Evolutionary conservation across 2,329 filamentous ascomycete species (phyloP).

Genomic region (Colletotrichum filicis): DNA sequence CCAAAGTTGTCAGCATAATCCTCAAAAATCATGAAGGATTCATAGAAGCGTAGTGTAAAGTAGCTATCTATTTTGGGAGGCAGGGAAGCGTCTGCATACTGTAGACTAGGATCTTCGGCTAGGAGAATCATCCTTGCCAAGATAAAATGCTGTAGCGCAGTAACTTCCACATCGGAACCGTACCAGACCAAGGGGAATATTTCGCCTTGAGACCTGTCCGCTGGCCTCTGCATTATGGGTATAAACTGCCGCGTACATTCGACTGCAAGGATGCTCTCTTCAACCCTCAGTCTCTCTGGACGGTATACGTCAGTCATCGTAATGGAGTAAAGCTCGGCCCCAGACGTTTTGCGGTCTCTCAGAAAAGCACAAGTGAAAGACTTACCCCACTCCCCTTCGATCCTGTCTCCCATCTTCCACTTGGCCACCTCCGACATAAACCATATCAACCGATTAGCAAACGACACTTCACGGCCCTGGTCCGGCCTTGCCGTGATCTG

Average conservation of each 20-base stretch:
- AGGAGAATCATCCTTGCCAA: constrained; percentile 52
- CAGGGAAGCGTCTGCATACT: constrained; percentile 38
- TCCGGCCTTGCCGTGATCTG: constrained; percentile 49
- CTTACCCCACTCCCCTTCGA: constrained; percentile 51
- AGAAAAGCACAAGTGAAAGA: not conserved
- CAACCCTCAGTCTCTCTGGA: not conserved
- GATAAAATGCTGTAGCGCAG: constrained; percentile 52
- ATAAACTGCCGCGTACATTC: not conserved
- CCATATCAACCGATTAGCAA: constrained; percentile 52
- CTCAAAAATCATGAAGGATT: not conserved
- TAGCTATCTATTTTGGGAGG: too few species aligned
- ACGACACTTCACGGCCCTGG: constrained; percentile 47
- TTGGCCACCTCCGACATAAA: constrained; percentile 54
- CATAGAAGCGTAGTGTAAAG: too few species aligned
- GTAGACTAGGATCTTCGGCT: constrained; percentile 50
- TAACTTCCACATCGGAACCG: constrained; percentile 50
- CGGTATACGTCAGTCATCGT: not conserved
- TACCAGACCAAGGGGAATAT: constrained; percentile 55
- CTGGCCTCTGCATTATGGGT: constrained; percentile 47
- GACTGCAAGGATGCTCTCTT: not conserved
- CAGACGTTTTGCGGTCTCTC: too few species aligned
- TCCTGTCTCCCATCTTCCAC: constrained; percentile 52
- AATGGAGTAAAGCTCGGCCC: not conserved
- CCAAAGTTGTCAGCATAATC: not conserved
- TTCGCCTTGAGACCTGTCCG: constrained; percentile 49